phyloP scores from a whole-genome alignment of 1,139 yeast species.

The Blastobotrys raffinosifermentans region DNA sequence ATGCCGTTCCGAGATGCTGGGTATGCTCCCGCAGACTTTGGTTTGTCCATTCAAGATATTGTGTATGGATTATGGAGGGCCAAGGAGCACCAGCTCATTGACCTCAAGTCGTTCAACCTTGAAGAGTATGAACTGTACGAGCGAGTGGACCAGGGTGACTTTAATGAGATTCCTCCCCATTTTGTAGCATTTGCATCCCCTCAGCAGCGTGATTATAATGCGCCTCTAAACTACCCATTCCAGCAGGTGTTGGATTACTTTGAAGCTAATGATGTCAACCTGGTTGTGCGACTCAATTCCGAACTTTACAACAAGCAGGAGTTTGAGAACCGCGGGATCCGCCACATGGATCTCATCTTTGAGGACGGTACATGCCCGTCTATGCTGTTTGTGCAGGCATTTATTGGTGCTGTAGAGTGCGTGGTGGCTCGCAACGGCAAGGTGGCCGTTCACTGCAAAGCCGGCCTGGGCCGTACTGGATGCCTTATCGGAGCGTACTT shows the following conservation, averaged over 20 bases:
- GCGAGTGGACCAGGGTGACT: conserved; percentile 94
- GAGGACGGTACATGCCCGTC: conserved; percentile 99
- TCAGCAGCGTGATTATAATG: conserved; percentile 52
- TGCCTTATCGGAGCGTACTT: conserved; percentile 96
- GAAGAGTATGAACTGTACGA: conserved; percentile 93
- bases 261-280: conserved; percentile 62
- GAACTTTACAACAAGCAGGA: conserved; percentile 81
- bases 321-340: conserved; percentile 75
- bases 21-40: conserved; percentile 90
- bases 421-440: conserved; percentile 80
- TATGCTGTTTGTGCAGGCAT: conserved; percentile 82
- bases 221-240: conserved; percentile 39
- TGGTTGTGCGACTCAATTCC: conserved; percentile 88
- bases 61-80: conserved; percentile 98
- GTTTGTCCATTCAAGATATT: conserved; percentile 85
- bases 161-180: conserved; percentile 84
- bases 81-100: conserved; percentile 86
- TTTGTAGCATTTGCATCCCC: conserved; percentile 98
- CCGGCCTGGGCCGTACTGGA: conserved; percentile 96
- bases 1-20: conserved; percentile 97
- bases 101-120: conserved; percentile 78
- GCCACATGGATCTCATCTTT: conserved; percentile 90
- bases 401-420: conserved; percentile 92
- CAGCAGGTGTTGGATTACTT: conserved; percentile 75
- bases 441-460: conserved; percentile 97